Evolutionary conservation across 306 rosid genomes (phyloP).

Genomic region (Prunus campanulata): DNA sequence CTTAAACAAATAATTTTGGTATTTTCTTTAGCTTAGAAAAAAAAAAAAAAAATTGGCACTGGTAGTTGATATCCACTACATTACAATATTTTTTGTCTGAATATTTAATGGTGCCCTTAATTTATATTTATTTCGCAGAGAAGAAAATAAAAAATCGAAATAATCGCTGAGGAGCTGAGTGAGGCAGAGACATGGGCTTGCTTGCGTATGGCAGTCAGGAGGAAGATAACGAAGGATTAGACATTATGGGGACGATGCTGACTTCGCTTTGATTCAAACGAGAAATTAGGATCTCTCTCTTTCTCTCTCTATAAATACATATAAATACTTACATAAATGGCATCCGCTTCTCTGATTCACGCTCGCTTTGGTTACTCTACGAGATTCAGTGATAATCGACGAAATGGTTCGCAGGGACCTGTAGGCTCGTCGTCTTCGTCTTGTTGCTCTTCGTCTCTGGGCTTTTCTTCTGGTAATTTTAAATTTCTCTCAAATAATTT

Average conservation of each 20-base stretch:
- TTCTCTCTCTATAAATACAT: neutral
- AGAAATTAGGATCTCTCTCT: conserved; percentile 17
- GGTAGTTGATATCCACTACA: too few relatives aligned
- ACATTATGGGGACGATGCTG: conserved; percentile 26
- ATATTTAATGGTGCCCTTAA: too few relatives aligned
- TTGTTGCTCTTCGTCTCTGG: conserved; percentile 19
- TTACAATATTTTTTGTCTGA: too few relatives aligned
- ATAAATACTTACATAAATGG: conserved; percentile 22
- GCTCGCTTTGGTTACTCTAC: conserved; percentile 39
- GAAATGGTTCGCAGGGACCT: conserved; percentile 21
- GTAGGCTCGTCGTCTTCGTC: conserved; percentile 24
- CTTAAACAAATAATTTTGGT: too few relatives aligned
- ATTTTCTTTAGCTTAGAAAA: too few relatives aligned
- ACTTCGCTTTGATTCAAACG: conserved; percentile 28
- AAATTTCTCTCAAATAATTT: neutral
- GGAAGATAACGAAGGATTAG: neutral
- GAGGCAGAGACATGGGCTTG: conserved; percentile 3
- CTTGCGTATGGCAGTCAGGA: neutral
- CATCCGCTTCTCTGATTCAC: conserved; percentile 42
- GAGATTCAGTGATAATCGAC: conserved; percentile 16
- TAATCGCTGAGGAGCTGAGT: neutral
- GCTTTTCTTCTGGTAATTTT: conserved; percentile 38
- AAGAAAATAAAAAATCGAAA: neutral
- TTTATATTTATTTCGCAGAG: too few relatives aligned
- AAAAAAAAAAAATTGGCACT: too few relatives aligned